Evolutionary conservation across 2,329 filamentous ascomycete species (phyloP), one percentile per base, ranked within the genome.

Genomic region (Apiospora phragmitis): DNA sequence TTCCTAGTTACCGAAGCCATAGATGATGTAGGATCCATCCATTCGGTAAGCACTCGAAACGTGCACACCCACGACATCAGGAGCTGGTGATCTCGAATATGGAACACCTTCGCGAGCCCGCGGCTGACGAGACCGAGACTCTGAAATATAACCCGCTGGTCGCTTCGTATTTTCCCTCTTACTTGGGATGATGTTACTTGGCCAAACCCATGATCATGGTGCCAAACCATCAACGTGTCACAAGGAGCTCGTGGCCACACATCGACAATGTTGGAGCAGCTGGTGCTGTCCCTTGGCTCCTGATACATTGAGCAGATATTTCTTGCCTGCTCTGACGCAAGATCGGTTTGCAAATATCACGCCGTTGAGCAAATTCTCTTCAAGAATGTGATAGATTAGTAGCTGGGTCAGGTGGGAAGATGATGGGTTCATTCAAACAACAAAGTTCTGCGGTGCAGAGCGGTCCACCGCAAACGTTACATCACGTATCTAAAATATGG

Each of bases 401-500:
- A 24, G 8, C 55, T 62, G 5, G 12, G 14, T 29, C 49, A 55
- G 26, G 14, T 24, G 32, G 8, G 11, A n/a, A 38, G 32, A 32
- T 62, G 21, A 32, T 38, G 32, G 55, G 38, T 24, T 38, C 55
- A 9, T 6, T n/a, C 18, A n/a, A 21, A 38, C 21, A 38, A 38
- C 32, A 62, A 9, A 35, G 55, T 35, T 62, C 29, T 24, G 32
- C 18, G 32, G 18, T 62, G 55, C 55, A n/a, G 55, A 9, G 21
- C 55, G 55, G 38, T 38, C 55, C 32, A 47, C 32, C 16, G 67
- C 26, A 49, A 41, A 29, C 68, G 73, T 75, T 76, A 88, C 69
- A 87, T 77, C 0, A 86, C 87, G 73, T 93, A 93, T 75, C 86
- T 83, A 74, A 93, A 93, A 76, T 90, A 90, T 1, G 86, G 85